A percentile compares a stretch with the other conserved stretches of the same genome.
phyloP scores from a whole-genome alignment of 1,284 basidiomycete genomes.

The Rhodotorula sp. region DNA sequence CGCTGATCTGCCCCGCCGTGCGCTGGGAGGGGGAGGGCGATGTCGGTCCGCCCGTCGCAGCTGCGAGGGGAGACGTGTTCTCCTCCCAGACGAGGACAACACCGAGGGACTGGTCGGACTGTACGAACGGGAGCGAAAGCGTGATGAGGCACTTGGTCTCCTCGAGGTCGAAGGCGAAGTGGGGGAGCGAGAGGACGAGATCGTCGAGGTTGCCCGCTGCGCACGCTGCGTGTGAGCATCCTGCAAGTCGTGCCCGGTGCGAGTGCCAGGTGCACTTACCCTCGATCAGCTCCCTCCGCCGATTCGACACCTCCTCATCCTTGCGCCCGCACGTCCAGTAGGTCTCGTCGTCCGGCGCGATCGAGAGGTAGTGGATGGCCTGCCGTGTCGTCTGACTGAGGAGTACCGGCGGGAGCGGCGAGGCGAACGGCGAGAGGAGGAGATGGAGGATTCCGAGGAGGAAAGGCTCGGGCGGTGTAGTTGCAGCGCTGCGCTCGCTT shows the following conservation, averaged over 20 bases:
- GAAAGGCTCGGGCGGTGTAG: constrained; percentile 10
- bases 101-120: not conserved
- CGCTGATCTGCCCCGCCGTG: not conserved
- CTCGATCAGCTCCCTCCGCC: constrained; percentile 21
- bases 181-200: constrained; percentile 6
- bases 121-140: constrained; percentile 4
- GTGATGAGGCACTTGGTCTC: constrained; percentile 11
- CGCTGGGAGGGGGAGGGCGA: not conserved
- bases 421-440: constrained; percentile 18
- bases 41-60: not conserved
- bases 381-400: constrained; percentile 9
- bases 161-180: constrained; percentile 17
- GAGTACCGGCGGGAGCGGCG: not conserved
- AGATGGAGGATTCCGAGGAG: constrained; percentile 15
- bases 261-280: not conserved
- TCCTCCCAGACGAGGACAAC: constrained; percentile 26
- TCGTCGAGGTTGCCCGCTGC: constrained; percentile 15
- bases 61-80: not conserved
- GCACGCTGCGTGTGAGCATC: not conserved
- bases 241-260: too few relatives aligned
- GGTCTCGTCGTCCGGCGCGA: constrained; percentile 6
- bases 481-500: not conserved
- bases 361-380: constrained; percentile 25
- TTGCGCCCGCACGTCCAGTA: constrained; percentile 20
- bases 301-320: not conserved